Evolutionary conservation across 2,329 filamentous ascomycete species (phyloP), one percentile per base, ranked within the genome.

Genomic region (Magnaporthiopsis poae): DNA sequence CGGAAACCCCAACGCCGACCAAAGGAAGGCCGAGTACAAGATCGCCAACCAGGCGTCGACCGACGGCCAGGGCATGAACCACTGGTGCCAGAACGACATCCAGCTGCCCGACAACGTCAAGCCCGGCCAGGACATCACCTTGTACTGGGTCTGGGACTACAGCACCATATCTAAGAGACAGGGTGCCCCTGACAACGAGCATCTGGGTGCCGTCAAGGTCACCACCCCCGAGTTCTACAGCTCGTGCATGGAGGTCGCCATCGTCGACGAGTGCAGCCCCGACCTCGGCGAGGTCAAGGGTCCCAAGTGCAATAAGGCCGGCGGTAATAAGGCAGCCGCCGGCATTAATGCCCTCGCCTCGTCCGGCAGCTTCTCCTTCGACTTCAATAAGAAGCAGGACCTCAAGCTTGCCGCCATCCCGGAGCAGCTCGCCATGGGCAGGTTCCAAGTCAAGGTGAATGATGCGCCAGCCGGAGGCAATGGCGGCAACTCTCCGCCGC

Each of bases 71-170:
- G 85, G 84, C 33, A 77, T 78, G 62, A 85, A 89, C 71, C 80
- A 93, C 64, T 88, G 84, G 80, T 98, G 95, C 78, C 93, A 97
- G 77, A 88, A 88, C 52, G 88, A 95, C 73, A 80, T 97, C 63
- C 82, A 88, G 73, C 80, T 99, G 18, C 95, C 95, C 0, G 74
- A 80, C 5, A 84, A 90, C 71, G 80, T 86, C 62, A 76, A 83
- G n/a, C 76, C 81, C 12, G 86, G 87, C 61, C 84, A 87, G 36
- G 82, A 83, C 35, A 91, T 93, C 75, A 94, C 92, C 3, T 78
- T 96, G 65, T 96, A 96, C 81, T 98, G 94, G 94, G 89, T 97
- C 62, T 98, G 95, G 95, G 90, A 96, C 76, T 99, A 92, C 91
- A 88, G 89, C 2, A 88, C 86, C 18, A 80, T 86, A 73, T 75